phyloP scores from a whole-genome alignment of 176 grass and related monocot genomes.

The Cocos nucifera region DNA sequence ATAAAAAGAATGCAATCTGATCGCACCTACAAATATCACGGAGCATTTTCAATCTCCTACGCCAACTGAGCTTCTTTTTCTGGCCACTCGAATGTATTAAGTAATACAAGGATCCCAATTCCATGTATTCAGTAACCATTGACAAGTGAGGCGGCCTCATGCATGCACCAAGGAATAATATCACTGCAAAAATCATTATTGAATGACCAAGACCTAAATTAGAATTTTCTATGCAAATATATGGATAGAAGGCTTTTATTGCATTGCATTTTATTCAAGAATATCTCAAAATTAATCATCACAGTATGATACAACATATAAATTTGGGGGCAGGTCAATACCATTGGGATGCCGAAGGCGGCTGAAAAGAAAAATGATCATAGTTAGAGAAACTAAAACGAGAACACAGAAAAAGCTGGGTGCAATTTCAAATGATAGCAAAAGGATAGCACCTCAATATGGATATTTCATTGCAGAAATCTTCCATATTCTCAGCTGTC shows the following conservation, averaged over 20 bases:
- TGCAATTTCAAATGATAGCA: background rate
- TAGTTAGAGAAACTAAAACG: slow-evolving; percentile 22
- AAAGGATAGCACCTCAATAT: slow-evolving; percentile 67
- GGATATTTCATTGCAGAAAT: slow-evolving; percentile 98
- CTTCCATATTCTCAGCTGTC: slow-evolving; percentile 97
- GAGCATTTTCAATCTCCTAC: slow-evolving; percentile 92
- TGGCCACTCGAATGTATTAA: slow-evolving; percentile 78
- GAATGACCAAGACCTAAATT: background rate
- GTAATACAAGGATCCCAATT: slow-evolving; percentile 92
- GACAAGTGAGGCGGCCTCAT: slow-evolving; percentile 96
- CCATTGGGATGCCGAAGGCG: slow-evolving; percentile 98
- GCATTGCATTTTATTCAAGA: too few relatives aligned
- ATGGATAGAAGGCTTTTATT: too few relatives aligned
- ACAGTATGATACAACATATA: too few relatives aligned
- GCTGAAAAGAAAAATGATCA: slow-evolving; percentile 41
- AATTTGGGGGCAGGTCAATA: slow-evolving; percentile 6
- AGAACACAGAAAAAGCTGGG: slow-evolving; percentile 9
- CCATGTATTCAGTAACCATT: slow-evolving; percentile 93
- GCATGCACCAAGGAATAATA: slow-evolving; percentile 96
- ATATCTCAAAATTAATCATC: too few relatives aligned
- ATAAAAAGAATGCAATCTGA: too few relatives aligned
- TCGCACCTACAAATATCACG: slow-evolving; percentile 94
- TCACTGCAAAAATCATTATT: slow-evolving; percentile 49
- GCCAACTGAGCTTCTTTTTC: slow-evolving; percentile 80
- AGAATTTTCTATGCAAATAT: too few relatives aligned